Conservation (phyloP, 2,329 filamentous ascomycete genomes). For the Aspergillus texensis region DNA sequence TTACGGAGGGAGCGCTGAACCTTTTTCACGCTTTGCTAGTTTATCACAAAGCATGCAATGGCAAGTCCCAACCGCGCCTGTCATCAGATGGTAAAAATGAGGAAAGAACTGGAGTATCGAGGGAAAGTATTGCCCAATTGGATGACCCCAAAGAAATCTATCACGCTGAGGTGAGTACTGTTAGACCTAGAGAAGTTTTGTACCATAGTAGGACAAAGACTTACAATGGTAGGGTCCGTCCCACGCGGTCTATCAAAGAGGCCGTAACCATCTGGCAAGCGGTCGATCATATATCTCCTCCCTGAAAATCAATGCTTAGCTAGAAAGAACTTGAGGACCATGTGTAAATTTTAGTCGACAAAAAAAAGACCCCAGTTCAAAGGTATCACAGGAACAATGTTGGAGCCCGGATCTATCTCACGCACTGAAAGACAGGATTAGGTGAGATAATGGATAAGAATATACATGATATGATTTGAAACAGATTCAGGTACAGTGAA, state of each 20-base stretch:
- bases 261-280: conserved; percentile 57
- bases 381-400: background rate
- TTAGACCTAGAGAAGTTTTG: conserved; percentile 4
- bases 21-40: conserved; percentile 19
- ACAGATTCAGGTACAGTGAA: background rate
- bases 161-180: conserved; percentile 45
- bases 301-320: conserved; percentile 25
- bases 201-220: conserved; percentile 14
- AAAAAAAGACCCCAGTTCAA: background rate
- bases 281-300: conserved; percentile 54
- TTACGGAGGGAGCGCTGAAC: background rate
- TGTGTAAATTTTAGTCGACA: background rate
- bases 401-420: background rate
- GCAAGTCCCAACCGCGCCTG: conserved; percentile 49
- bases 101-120: conserved; percentile 58
- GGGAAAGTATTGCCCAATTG: conserved; percentile 52
- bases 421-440: background rate
- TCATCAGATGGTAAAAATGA: conserved; percentile 61
- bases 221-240: conserved; percentile 37
- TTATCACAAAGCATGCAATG: conserved; percentile 53
- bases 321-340: background rate
- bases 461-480: background rate
- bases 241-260: conserved; percentile 54
- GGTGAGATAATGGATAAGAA: background rate
- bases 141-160: conserved; percentile 62